phyloP scores from a whole-genome alignment of 2,329 filamentous ascomycete genomes.

The Colletotrichum godetiae region DNA sequence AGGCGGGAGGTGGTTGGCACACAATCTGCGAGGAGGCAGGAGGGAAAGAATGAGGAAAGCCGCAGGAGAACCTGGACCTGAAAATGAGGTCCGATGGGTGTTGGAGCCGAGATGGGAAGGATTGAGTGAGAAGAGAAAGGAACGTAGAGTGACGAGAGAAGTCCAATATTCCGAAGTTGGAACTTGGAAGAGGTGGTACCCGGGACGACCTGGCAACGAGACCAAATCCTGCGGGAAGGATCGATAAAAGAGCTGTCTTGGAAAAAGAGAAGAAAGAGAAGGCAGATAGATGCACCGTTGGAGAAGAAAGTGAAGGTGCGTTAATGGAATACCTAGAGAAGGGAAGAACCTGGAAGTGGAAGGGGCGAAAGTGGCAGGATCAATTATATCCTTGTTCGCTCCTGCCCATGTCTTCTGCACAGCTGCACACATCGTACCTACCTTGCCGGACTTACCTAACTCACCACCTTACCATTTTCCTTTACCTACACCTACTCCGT shows the following conservation, averaged over 20 bases:
- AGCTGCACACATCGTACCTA: not conserved
- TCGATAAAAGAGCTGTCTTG: not conserved
- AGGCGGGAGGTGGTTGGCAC: not conserved
- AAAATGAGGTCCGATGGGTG: not conserved
- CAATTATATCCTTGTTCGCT: conserved; percentile 3
- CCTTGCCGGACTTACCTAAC: not conserved
- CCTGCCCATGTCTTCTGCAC: not conserved
- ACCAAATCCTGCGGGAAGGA: not conserved
- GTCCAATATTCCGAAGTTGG: not conserved
- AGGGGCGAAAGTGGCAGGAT: conserved; percentile 10
- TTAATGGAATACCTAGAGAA: not conserved
- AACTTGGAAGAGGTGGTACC: not conserved
- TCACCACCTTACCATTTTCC: too few relatives aligned
- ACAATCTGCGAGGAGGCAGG: not conserved
- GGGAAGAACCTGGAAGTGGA: conserved; percentile 3
- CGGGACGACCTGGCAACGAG: not conserved
- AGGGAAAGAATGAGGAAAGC: not conserved
- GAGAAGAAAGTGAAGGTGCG: not conserved
- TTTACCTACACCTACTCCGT: not conserved
- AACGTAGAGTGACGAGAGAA: not conserved
- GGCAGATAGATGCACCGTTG: conserved; percentile 3
- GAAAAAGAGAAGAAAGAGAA: conserved; percentile 1
- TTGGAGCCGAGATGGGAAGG: not conserved
- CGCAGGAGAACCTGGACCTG: not conserved
- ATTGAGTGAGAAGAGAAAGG: not conserved